Evolutionary conservation across 164 flowering plant genomes (phyloP), one percentile per base, ranked within the genome.

Genomic region (Nelumbo lutea): DNA sequence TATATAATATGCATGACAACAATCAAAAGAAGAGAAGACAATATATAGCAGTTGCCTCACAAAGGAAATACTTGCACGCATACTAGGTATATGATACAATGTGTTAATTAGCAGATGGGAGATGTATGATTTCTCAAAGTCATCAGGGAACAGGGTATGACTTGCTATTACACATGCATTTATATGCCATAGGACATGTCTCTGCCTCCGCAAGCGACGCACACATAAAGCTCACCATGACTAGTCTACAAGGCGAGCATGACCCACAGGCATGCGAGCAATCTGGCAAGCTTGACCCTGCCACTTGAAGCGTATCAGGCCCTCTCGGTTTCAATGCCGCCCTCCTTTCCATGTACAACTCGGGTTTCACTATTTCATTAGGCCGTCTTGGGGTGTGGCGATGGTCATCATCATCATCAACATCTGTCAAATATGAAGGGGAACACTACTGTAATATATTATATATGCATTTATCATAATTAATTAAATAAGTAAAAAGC

Each of bases 251-350:
- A 8, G 97, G 97, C 1, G 83, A 73, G 78, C 97, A 90, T n/a
- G 94, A 87, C 7, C 96, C 96, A 69, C 94, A 90, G 0, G 94
- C 97, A 67, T 92, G 94, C 3, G 94, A 85, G 73, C 97, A 92
- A 68, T 92, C 93, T 0, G 96, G 98, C 65, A 92, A 81, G 58
- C 88, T 84, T 15, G 97, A 92, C 14, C 96, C 96, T 40, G 94
- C 92, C 0, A 86, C 68, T 67, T 87, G 83, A 1, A 89, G 61
- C 0, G 90, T 78, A 40, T 84, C 90, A 0, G 81, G 59, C 39
- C 68, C 61, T 57, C 62, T 67, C 58, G 44, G 59, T 64, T 53
- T 73, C 8, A 27, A 27, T 27, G 9, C 53, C 13, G 51, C 57
- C 70, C 41, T 72, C 48, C 74, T 75, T 53, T 76, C 76, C 67